Base-by-base conservation (phyloP, 768 basidiomycete species). In the Boletellus sp. region DNA sequence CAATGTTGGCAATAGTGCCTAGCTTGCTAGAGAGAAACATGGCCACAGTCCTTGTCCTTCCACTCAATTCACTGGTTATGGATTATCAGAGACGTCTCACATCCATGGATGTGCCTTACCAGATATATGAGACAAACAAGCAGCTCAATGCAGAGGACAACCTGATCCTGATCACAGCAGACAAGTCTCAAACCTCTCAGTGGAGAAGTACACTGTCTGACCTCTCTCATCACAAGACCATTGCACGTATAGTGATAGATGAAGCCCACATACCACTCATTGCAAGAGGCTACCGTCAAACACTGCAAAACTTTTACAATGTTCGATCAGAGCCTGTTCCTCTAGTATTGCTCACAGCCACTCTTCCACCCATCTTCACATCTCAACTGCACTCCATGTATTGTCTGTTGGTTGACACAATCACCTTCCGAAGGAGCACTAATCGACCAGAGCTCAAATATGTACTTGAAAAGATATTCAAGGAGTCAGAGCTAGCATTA, bases 281-380 rank as follows among this genome's bases (percentile, higher is more conserved):
- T 0, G 39, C 52, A 11, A 35, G 44, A 0, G 23, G 37, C 8
- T 69, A 58, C 32, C 55, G 64, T 1, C 23, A 28, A 1, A 9
- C 55, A 0, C 40, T 65, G 9, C 0, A 24, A 1, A 2, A 50
- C 26, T 12, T 53, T 10, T 41, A 28, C 2, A 1, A 42, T 0
- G 4, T 53, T 0, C 3, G 26, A 0, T 51, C 50, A 0, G 32
- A 38, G 13, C 33, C 46, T 49, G 32, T 47, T 0, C 66, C 57
- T 13, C 7, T 65, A 0, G 55, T 70, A 0, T 35, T 70, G 0
- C 41, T 69, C 1, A 55, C 53, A 0, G 65, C 57, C 0, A 68
- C 61, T 0, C 36, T 63, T 0, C 58, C 61, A 0, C 48, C 42
- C 0, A n/a, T 10, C 0, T 52, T 58, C 2, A 24, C 53, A 2